Evolutionary conservation across 495 filamentous ascomycete genomes (phyloP), one percentile per base, ranked within the genome.

Genomic region (Emericellopsis terricola): DNA sequence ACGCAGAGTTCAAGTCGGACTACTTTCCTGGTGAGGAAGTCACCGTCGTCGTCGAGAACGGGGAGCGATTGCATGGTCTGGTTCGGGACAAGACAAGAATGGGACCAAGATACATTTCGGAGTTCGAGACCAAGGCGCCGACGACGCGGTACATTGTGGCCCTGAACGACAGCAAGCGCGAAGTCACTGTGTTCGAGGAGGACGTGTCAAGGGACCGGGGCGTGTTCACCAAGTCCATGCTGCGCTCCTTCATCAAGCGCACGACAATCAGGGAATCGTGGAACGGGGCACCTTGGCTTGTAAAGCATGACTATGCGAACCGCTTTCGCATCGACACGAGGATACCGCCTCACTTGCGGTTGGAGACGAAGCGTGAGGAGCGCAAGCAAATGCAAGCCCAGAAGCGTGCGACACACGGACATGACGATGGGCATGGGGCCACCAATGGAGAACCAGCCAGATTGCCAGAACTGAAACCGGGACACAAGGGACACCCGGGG

Each of bases 11-110:
- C 49, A 89, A 86, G 45, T 65, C 73, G 31, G 84, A 94, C 46
- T 96, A 89, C 46, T 94, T 89, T 47, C 89, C 87, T 2, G 86
- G 87, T 26, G 89, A 97, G 44, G 64, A 68, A 8, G 84, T 96
- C 8, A 71, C 76, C 4, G 78, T 85, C 4, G 57, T 79, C 29
- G 57, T 83, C 4, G 33, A 35, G 7, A 71, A 76, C 31, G 78
- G 71, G 29, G 80, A 77, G 36, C 69, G 81, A 35, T 57, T 79
- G 2, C 69, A 76, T 27, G 89, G 86, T 19, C 62, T 76, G 3
- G 80, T 97, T 11, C 63, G 83, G 33, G 85, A 94, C 47, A 94
- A 93, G 58, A 76, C 78, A 21, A 80, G 77, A 30, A 82, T 91
- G 40, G 64, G 65, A 20, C 47, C 49, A 19, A 68, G 68, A 33